These are phyloP conservation scores for Pythium scleroteichum DNA, from an alignment of 352 stramenopile genomes.

Conservation along the genomic window DNA sequence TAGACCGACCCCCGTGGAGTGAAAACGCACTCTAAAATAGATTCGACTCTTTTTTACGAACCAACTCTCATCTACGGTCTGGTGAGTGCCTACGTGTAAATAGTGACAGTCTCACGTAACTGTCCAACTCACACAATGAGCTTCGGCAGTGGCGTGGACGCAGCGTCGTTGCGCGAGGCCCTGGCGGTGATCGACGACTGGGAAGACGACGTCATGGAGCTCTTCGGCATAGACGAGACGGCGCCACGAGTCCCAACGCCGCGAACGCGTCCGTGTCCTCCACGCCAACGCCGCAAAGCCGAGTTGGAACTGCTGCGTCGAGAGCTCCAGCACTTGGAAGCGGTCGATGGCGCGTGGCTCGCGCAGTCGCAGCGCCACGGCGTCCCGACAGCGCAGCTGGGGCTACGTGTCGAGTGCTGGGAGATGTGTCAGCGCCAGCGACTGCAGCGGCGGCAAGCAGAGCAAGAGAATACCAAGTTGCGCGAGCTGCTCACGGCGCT, in stretches of 20 bases:
- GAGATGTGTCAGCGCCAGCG: not conserved
- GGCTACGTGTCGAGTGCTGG: not conserved
- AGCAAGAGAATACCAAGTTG: not conserved
- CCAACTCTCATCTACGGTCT: too few relatives aligned
- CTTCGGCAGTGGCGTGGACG: not conserved
- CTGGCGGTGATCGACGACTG: slow-evolving; percentile 1
- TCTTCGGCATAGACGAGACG: not conserved
- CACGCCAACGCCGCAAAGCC: not conserved
- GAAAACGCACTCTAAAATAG: not conserved
- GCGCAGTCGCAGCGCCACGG: too few relatives aligned
- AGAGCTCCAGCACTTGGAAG: too few relatives aligned
- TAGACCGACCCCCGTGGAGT: not conserved
- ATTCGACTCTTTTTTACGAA: not conserved
- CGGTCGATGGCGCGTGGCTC: too few relatives aligned
- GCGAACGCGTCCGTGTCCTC: not conserved
- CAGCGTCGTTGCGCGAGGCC: not conserved
- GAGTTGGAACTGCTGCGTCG: not conserved
- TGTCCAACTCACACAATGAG: not conserved
- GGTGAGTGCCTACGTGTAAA: too few relatives aligned
- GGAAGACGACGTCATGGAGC: not conserved
- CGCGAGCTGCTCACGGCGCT: not conserved
- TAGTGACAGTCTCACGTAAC: too few relatives aligned
- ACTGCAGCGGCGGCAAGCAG: not conserved
- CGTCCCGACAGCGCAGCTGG: not conserved
- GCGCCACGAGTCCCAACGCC: not conserved